Percentiles rank a stretch among this genome's conserved stretches.
Evolutionary conservation across 1,284 basidiomycete species (phyloP).

Genomic region (Wallemia mellicola): DNA sequence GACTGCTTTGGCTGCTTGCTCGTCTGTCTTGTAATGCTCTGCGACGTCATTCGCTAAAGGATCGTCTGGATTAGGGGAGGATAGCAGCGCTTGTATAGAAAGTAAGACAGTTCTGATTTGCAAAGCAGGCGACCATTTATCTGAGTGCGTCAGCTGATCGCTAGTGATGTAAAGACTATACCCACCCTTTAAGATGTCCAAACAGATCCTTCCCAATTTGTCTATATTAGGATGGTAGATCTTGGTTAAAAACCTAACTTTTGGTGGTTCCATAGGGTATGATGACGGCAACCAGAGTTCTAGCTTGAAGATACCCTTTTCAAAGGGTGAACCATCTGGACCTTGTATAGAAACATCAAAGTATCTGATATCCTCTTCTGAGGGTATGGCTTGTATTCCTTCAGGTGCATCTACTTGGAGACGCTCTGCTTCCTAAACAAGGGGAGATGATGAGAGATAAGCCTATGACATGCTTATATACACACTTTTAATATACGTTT

Average conservation of each 20-base stretch:
- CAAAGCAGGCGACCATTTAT: conserved; percentile 96
- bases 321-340: conserved; percentile 75
- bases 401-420: not conserved
- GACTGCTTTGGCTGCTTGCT: conserved; percentile 62
- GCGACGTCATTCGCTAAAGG: conserved; percentile 79
- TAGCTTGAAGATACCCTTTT: conserved; percentile 73
- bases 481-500: not conserved
- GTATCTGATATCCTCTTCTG: conserved; percentile 92
- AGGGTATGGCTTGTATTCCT: conserved; percentile 70
- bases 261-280: conserved; percentile 96
- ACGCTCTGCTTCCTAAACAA: not conserved
- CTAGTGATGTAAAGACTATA: not conserved
- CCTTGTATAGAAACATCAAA: conserved; percentile 95
- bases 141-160: conserved; percentile 17
- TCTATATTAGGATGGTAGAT: conserved; percentile 99
- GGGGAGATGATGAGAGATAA: not conserved
- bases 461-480: not conserved
- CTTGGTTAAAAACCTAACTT: conserved; percentile 94
- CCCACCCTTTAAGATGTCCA: conserved; percentile 82
- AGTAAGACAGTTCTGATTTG: conserved; percentile 93
- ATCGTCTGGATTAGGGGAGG: conserved; percentile 91
- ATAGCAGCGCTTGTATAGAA: conserved; percentile 80
- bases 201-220: conserved; percentile 88
- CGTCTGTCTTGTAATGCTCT: conserved; percentile 95
- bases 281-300: conserved; percentile 95